Percentiles rank a stretch among this genome's conserved stretches.
These are phyloP conservation scores for Ganoderma sp. DNA, from an alignment of 1,284 basidiomycete genomes.

Conservation along the genomic window DNA sequence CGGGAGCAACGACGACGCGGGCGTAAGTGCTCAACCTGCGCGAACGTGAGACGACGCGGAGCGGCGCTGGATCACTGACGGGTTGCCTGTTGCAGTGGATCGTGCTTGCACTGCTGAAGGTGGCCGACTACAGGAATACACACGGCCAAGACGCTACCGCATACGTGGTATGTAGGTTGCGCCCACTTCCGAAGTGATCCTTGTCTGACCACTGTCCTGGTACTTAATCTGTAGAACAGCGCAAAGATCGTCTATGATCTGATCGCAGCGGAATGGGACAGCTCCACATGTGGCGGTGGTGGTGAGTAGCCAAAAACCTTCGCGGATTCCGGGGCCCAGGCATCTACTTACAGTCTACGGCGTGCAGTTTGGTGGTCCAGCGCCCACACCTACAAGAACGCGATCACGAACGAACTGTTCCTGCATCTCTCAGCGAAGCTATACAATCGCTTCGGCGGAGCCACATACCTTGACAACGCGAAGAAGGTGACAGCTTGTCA, in stretches of 20 bases:
- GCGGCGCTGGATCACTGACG: neutral
- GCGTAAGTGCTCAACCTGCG: constrained; percentile 39
- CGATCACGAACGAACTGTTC: constrained; percentile 63
- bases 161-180: constrained; percentile 47
- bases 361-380: constrained; percentile 60
- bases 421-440: constrained; percentile 54
- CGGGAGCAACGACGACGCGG: constrained; percentile 58
- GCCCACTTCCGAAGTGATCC: neutral
- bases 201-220: neutral
- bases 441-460: constrained; percentile 47
- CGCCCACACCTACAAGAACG: constrained; percentile 61
- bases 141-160: constrained; percentile 43
- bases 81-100: constrained; percentile 49
- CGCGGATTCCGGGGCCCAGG: too few relatives aligned
- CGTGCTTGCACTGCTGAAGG: constrained; percentile 58
- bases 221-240: constrained; percentile 40
- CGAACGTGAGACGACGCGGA: too few relatives aligned
- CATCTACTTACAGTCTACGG: neutral
- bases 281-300: constrained; percentile 47
- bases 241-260: constrained; percentile 55
- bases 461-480: constrained; percentile 54
- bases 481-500: constrained; percentile 41
- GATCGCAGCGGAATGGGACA: constrained; percentile 52
- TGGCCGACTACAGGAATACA: constrained; percentile 54
- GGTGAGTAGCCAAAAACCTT: constrained; percentile 37